Evolutionary conservation across 164 flowering plant genomes (phyloP).

Genomic region (Paratinospora sagittata): DNA sequence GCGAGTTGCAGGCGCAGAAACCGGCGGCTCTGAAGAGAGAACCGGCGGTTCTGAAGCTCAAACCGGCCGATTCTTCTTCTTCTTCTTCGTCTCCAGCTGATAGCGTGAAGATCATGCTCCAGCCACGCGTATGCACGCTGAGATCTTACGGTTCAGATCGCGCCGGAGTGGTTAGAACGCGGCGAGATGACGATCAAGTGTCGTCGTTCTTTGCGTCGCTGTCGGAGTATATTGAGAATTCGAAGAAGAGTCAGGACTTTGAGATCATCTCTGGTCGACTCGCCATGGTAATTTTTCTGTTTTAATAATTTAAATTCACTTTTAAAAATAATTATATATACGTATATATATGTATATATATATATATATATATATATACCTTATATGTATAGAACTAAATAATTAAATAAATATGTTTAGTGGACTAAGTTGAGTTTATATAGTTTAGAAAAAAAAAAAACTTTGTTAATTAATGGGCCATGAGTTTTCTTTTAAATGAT

Average conservation of each 20-base stretch:
- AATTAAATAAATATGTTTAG: too few species aligned
- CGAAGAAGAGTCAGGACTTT: conserved; percentile 71
- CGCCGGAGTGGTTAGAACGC: conserved; percentile 32
- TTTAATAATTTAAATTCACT: background rate
- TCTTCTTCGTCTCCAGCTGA: conserved; percentile 2
- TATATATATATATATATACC: too few species aligned
- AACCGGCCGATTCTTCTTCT: conserved; percentile 4
- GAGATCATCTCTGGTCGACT: conserved; percentile 88
- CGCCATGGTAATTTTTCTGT: conserved; percentile 57
- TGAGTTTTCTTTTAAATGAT: background rate
- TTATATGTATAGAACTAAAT: too few species aligned
- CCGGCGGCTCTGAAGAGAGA: conserved; percentile 14
- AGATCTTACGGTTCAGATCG: conserved; percentile 66
- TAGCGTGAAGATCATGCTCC: conserved; percentile 48
- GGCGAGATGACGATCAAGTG: conserved; percentile 26
- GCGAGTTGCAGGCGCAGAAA: conserved; percentile 21
- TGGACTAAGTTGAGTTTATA: too few species aligned
- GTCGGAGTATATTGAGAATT: conserved; percentile 77
- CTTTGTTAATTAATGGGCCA: too few species aligned
- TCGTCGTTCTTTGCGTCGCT: conserved; percentile 66
- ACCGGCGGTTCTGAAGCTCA: conserved; percentile 6
- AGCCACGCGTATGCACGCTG: conserved; percentile 74
- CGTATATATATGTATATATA: too few species aligned
- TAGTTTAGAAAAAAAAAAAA: too few species aligned
- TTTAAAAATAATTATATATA: too few species aligned